Percentiles rank a stretch among this genome's conserved stretches.
Conservation (phyloP, 345 rosid species). For the Lenwebbia sp. region DNA sequence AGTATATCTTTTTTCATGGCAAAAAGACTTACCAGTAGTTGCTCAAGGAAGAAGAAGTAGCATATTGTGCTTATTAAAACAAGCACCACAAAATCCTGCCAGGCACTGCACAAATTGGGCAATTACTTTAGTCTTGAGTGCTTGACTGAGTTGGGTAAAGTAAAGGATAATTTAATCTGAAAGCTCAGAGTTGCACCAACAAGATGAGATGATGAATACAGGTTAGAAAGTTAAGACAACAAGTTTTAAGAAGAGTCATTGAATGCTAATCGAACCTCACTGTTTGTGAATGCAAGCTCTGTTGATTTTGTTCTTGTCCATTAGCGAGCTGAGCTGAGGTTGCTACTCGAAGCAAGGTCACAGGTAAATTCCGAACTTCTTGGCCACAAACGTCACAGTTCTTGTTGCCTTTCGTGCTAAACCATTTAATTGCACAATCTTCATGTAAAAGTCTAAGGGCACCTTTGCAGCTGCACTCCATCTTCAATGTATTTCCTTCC, state of each 20-base stretch:
- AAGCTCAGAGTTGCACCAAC: background rate
- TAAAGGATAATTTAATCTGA: background rate
- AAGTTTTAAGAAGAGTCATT: background rate
- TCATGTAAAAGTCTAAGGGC: constrained; percentile 81
- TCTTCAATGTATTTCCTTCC: constrained; percentile 85
- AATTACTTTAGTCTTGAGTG: background rate
- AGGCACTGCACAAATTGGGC: constrained; percentile 47
- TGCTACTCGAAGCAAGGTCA: constrained; percentile 60
- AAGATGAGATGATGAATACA: background rate
- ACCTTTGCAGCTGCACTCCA: constrained; percentile 98
- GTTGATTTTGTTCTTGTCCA: constrained; percentile 40
- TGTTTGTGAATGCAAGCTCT: constrained; percentile 26
- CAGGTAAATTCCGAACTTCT: constrained; percentile 85
- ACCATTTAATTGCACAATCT: constrained; percentile 87
- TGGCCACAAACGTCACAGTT: constrained; percentile 83
- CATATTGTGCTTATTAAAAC: constrained; percentile 79
- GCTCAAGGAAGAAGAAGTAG: constrained; percentile 97
- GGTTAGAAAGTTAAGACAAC: background rate
- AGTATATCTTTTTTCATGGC: background rate
- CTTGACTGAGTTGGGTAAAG: background rate
- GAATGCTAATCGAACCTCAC: constrained; percentile 31
- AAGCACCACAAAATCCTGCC: constrained; percentile 93
- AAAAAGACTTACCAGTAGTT: constrained; percentile 58
- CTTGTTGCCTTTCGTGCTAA: constrained; percentile 72
- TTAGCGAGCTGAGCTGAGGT: constrained; percentile 31